Conservation (phyloP, 768 basidiomycete species). For the Xerocomellus dryophilus region DNA sequence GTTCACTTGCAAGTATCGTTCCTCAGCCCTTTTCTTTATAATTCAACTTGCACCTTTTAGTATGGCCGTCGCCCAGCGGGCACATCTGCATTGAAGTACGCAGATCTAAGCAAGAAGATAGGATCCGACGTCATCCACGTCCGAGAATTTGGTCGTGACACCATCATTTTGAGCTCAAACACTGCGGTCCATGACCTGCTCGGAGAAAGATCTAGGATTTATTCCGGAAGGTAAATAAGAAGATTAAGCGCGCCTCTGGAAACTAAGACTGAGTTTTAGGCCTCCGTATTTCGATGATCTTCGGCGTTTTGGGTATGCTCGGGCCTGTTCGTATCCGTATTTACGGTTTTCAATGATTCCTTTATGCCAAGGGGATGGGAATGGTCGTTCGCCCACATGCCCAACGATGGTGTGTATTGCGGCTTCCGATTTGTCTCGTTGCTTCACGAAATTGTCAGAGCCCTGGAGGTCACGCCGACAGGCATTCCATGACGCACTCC, state of each 20-base stretch:
- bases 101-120: background rate
- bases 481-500: constrained; percentile 3
- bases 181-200: background rate
- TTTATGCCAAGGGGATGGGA: constrained; percentile 1
- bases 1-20: background rate
- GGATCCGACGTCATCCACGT: constrained; percentile 4
- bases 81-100: constrained; percentile 5
- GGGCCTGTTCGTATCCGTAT: background rate
- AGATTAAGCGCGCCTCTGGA: background rate
- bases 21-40: background rate
- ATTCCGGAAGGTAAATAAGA: constrained; percentile 1
- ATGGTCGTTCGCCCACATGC: constrained; percentile 8
- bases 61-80: constrained; percentile 18
- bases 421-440: background rate
- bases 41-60: background rate
- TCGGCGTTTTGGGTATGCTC: constrained; percentile 4
- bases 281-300: constrained; percentile 1
- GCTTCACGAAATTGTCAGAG: background rate
- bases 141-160: constrained; percentile 3
- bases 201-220: constrained; percentile 5
- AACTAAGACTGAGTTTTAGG: background rate
- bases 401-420: constrained; percentile 1
- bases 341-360: background rate
- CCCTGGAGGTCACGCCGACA: constrained; percentile 2
- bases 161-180: constrained; percentile 1